phyloP scores from a whole-genome alignment of 1,284 basidiomycete genomes.

The Pyrrhoderma noxium region DNA sequence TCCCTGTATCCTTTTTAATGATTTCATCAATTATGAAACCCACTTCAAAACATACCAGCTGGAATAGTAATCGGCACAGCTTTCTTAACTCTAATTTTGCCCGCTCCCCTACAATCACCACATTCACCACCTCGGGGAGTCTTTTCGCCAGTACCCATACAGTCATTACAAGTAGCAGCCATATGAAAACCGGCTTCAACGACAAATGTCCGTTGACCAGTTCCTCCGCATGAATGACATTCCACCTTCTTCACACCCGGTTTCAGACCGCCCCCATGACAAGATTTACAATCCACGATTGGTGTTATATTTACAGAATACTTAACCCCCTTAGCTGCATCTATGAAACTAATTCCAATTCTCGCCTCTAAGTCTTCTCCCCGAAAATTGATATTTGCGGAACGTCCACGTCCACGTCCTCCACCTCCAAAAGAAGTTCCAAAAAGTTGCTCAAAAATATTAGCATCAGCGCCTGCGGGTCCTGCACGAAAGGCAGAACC shows the following conservation, averaged over 20 bases:
- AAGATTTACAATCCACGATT: slow-evolving; percentile 79
- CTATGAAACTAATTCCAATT: slow-evolving; percentile 80
- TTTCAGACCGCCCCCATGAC: slow-evolving; percentile 84
- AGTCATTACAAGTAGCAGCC: slow-evolving; percentile 85
- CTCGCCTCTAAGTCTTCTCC: slow-evolving; percentile 85
- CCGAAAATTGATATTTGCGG: slow-evolving; percentile 46
- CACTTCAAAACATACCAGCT: slow-evolving; percentile 48
- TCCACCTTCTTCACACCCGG: slow-evolving; percentile 77
- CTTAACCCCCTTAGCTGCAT: slow-evolving; percentile 87
- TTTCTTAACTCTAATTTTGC: slow-evolving; percentile 79
- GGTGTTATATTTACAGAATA: slow-evolving; percentile 76
- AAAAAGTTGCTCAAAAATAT: slow-evolving; percentile 89
- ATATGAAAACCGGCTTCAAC: slow-evolving; percentile 96
- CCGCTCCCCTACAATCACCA: slow-evolving; percentile 77
- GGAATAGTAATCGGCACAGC: slow-evolving; percentile 82
- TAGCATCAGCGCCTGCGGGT: slow-evolving; percentile 42
- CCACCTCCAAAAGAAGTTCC: slow-evolving; percentile 47
- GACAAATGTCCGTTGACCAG: slow-evolving; percentile 86
- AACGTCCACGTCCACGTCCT: slow-evolving; percentile 40
- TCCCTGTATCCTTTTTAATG: slow-evolving; percentile 43
- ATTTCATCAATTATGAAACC: slow-evolving; percentile 17
- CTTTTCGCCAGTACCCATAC: slow-evolving; percentile 77
- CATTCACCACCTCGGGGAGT: slow-evolving; percentile 81
- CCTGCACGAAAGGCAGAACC: slow-evolving; percentile 58
- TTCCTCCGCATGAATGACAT: slow-evolving; percentile 80